phyloP scores from a whole-genome alignment of 768 basidiomycete genomes.

The Mycena vitilis region DNA sequence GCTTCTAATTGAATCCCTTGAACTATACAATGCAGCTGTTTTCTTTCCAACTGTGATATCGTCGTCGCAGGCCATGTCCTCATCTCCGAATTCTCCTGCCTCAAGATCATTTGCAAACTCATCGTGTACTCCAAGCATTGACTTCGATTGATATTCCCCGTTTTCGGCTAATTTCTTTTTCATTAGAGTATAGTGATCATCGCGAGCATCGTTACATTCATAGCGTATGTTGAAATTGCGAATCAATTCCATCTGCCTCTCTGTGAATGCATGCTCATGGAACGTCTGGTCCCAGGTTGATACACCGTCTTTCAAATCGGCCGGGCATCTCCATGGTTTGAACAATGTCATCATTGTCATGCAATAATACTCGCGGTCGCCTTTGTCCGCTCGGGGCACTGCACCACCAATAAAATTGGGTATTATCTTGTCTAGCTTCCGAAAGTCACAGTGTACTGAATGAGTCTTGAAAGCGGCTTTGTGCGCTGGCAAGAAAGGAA shows the following conservation, averaged over 20 bases:
- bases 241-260: slow-evolving; percentile 36
- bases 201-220: slow-evolving; percentile 45
- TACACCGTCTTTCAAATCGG: slow-evolving; percentile 35
- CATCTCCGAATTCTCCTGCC: no score
- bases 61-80: no score
- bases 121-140: not conserved
- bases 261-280: slow-evolving; percentile 30
- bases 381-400: slow-evolving; percentile 42
- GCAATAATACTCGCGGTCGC: slow-evolving; percentile 48
- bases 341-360: slow-evolving; percentile 39
- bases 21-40: not conserved
- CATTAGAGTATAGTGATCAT: slow-evolving; percentile 41
- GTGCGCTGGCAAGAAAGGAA: slow-evolving; percentile 9
- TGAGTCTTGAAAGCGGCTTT: not conserved
- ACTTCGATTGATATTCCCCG: not conserved
- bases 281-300: slow-evolving; percentile 39
- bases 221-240: slow-evolving; percentile 42
- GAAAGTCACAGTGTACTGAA: slow-evolving; percentile 5
- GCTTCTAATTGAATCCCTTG: not conserved
- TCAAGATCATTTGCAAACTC: not conserved
- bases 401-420: slow-evolving; percentile 44
- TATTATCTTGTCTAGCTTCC: slow-evolving; percentile 24
- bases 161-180: slow-evolving; percentile 29
- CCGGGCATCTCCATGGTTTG: slow-evolving; percentile 41
- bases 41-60: no score